These are phyloP conservation scores for Nothomitra cinnamomea DNA, from an alignment of 2,329 filamentous ascomycete species.

Conservation along the genomic window DNA sequence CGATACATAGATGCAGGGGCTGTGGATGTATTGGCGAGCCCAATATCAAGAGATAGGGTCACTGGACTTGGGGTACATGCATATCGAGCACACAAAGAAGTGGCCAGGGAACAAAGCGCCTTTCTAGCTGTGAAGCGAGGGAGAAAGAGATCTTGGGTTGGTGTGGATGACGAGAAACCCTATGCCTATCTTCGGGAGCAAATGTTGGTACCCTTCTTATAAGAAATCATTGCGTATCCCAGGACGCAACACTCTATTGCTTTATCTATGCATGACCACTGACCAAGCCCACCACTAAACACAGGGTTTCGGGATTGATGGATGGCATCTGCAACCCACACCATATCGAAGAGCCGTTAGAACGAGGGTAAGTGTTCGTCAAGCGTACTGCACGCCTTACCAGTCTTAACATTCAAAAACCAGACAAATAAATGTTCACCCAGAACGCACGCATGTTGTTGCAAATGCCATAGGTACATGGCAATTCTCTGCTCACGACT, in stretches of 20 bases:
- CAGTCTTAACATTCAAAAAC: slow-evolving; percentile 8
- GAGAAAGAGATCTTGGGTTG: slow-evolving; percentile 82
- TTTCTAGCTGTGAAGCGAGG: slow-evolving; percentile 56
- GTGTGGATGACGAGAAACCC: slow-evolving; percentile 66
- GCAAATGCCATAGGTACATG: slow-evolving; percentile 57
- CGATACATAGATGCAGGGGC: slow-evolving; percentile 75
- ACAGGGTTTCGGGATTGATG: slow-evolving; percentile 66
- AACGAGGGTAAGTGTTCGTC: slow-evolving; percentile 32
- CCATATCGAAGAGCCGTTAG: slow-evolving; percentile 43
- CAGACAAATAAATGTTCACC: slow-evolving; percentile 48
- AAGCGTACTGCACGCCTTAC: background rate
- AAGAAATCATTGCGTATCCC: slow-evolving; percentile 1
- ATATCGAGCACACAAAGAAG: slow-evolving; percentile 65
- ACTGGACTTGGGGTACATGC: slow-evolving; percentile 66
- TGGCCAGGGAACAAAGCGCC: slow-evolving; percentile 53
- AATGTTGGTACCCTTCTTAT: slow-evolving; percentile 39
- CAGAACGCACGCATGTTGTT: slow-evolving; percentile 48
- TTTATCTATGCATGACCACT: background rate
- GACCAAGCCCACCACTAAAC: background rate
- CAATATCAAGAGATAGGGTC: slow-evolving; percentile 55
- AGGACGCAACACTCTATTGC: slow-evolving; percentile 4
- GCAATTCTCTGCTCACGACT: slow-evolving; percentile 81
- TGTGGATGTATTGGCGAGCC: slow-evolving; percentile 68
- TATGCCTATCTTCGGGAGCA: slow-evolving; percentile 81
- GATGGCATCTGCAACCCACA: slow-evolving; percentile 65